Conservation (phyloP, 2,329 filamentous ascomycete species). For the Claviceps humidiphila region DNA sequence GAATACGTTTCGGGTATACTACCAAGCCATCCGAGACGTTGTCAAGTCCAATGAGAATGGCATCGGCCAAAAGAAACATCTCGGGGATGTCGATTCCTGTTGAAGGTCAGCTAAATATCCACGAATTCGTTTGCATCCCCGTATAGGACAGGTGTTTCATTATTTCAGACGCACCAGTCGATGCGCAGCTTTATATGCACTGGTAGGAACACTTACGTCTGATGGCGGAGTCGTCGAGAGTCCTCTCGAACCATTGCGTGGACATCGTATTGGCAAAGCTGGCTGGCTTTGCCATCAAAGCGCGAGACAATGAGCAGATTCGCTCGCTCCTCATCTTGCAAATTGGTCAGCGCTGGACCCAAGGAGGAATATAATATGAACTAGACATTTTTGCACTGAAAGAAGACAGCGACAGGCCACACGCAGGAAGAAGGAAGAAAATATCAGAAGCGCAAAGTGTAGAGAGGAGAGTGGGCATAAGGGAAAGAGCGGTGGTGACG, state of each 20-base stretch:
- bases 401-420: neutral
- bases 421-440: neutral
- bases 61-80: conserved; percentile 53
- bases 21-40: conserved; percentile 57
- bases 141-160: neutral
- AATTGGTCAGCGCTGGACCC: neutral
- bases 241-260: conserved; percentile 45
- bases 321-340: conserved; percentile 6
- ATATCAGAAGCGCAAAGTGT: neutral
- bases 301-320: conserved; percentile 18
- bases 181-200: neutral
- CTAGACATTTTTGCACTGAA: neutral
- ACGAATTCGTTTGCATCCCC: neutral
- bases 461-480: no score
- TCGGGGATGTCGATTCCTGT: conserved; percentile 47
- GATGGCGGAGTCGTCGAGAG: conserved; percentile 65
- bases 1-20: conserved; percentile 67
- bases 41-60: conserved; percentile 52
- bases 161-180: neutral
- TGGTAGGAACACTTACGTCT: conserved; percentile 25
- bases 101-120: conserved; percentile 22
- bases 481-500: no score
- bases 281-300: conserved; percentile 27
- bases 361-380: neutral
- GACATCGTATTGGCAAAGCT: conserved; percentile 18